Base-by-base conservation (phyloP, 306 rosid genomes). In the Carpinus fangiana region DNA sequence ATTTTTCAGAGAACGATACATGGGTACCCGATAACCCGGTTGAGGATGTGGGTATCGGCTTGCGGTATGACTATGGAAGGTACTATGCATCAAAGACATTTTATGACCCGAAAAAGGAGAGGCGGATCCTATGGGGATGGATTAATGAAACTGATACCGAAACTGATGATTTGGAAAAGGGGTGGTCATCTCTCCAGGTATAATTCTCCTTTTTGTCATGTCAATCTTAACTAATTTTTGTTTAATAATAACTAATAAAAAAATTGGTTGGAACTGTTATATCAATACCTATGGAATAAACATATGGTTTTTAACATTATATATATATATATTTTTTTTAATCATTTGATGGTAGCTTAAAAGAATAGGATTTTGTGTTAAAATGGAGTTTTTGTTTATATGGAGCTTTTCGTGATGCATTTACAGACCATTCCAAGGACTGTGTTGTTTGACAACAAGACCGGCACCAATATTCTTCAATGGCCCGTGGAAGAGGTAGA, bases 401-500 rank as follows among this genome's bases (percentile, higher is more conserved):
- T 23, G 26, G 26, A 23, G 26, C 38, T 47, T 11, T 8, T 18
- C 26, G 6, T 17, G 52, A 23, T 36, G 38, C 34, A 76, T 77
- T 47, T 47, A 46, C 80, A 93, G 98, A 87, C 92, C 0, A 78
- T 93, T 83, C 98, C 98, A 23, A 91, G 98, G 75, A 79, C 81
- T 4, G 97, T 93, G 31, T n/a, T 90, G 80, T 88, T 83, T 41
- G 98, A 93, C 81, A 78, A 76, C 28, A 83, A 88, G 82, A 93
- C 93, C 0, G 89, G 90, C 55, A 68, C 87, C 57, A 86, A 89
- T 82, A 20, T 93, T 74, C 68, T 90, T 73, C 92, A 87, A 61
- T 91, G 98, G 98, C 98, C 98, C 3, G 92, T 93, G 45, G 90
- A 93, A 68, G 98, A 93, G 82, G 70, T 93, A 20, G 97, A 93